A percentile compares a stretch with the other conserved stretches of the same genome.
These are phyloP conservation scores for Histomonas meleagridis DNA, from an alignment of 208 protist species.

Conservation along the genomic window DNA sequence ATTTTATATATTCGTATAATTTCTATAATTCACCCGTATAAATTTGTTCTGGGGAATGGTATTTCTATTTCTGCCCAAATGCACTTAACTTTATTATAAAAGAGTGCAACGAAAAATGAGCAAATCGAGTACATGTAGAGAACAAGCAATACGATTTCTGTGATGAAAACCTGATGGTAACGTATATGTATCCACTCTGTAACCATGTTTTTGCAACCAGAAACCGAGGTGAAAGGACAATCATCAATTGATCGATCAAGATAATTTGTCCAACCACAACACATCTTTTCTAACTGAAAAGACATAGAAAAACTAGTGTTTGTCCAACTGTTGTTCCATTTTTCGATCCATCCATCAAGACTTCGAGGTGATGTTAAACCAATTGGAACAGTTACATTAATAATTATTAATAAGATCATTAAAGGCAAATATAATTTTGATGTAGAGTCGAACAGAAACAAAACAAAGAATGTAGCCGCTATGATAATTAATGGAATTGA, in stretches of 20 bases:
- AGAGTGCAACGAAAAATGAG: neutral
- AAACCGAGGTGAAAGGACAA: neutral
- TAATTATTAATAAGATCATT: neutral
- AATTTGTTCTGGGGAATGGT: too few species aligned
- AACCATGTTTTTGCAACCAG: neutral
- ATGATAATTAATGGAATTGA: neutral
- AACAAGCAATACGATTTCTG: neutral
- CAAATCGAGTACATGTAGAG: neutral
- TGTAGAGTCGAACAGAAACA: neutral
- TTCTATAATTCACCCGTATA: too few species aligned
- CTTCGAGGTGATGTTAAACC: neutral
- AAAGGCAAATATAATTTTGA: neutral
- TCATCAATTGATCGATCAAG: neutral
- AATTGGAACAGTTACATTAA: neutral
- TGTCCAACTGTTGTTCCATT: neutral
- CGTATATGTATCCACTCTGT: neutral
- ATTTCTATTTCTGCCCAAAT: neutral
- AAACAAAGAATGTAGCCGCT: neutral
- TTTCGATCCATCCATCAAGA: neutral
- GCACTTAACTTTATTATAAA: neutral
- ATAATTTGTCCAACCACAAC: slow-evolving; percentile 13
- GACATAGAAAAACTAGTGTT: neutral
- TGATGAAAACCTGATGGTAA: neutral
- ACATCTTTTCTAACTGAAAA: neutral
- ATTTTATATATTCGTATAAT: too few species aligned